phyloP scores from a whole-genome alignment of 2,329 filamentous ascomycete genomes.

The Xylariaceae sp. region DNA sequence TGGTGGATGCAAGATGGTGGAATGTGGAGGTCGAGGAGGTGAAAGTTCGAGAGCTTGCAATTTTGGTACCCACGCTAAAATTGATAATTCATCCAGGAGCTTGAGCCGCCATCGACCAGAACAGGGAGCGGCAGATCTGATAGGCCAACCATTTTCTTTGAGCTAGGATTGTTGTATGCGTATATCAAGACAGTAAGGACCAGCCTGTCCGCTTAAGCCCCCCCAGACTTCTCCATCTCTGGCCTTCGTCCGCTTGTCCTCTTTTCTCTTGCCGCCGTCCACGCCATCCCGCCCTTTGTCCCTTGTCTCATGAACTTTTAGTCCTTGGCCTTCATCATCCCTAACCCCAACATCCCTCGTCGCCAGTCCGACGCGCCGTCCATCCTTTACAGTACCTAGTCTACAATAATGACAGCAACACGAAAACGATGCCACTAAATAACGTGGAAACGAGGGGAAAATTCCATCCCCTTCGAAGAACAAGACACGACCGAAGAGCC shows the following conservation, averaged over 20 bases:
- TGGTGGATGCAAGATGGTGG: slow-evolving; percentile 22
- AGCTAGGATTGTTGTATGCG: slow-evolving; percentile 18
- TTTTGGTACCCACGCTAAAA: slow-evolving; percentile 33
- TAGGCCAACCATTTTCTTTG: slow-evolving; percentile 28
- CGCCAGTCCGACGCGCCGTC: background rate
- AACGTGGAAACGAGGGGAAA: background rate
- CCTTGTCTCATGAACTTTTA: background rate
- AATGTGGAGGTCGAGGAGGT: slow-evolving; percentile 28
- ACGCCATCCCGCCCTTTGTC: background rate
- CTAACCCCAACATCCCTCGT: background rate
- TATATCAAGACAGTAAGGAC: slow-evolving; percentile 14
- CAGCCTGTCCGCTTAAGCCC: slow-evolving; percentile 2
- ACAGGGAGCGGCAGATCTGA: slow-evolving; percentile 27
- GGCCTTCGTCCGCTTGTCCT: slow-evolving; percentile 4
- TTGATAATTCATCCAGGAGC: slow-evolving; percentile 29
- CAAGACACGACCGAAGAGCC: background rate
- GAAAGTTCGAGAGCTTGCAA: slow-evolving; percentile 26
- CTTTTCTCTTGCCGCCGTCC: background rate
- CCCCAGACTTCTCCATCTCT: slow-evolving; percentile 1
- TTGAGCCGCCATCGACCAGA: slow-evolving; percentile 31
- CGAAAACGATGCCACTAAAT: background rate
- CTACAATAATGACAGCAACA: slow-evolving; percentile 2
- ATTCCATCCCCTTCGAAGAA: background rate
- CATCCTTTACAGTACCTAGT: background rate
- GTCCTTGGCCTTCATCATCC: slow-evolving; percentile 4